These are phyloP conservation scores for Phytopythium boreale DNA, from an alignment of 352 stramenopile genomes.

Conservation along the genomic window DNA sequence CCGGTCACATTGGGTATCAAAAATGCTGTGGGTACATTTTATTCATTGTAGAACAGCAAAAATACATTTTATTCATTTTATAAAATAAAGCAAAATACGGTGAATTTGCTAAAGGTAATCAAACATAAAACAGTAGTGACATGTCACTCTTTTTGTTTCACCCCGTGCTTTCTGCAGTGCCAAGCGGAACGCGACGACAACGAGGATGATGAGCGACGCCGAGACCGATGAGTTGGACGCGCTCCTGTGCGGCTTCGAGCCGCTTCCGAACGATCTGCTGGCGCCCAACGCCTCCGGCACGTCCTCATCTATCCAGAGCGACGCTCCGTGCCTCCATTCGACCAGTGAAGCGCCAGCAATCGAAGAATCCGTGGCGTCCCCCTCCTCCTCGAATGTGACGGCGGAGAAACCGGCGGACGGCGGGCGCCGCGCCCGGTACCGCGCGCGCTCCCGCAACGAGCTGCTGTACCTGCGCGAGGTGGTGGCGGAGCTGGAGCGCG, in stretches of 20 bases:
- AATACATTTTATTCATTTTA: too few relatives aligned
- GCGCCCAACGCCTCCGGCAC: background rate
- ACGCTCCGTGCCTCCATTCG: background rate
- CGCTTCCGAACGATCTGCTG: background rate
- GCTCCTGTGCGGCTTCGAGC: constrained; percentile 7
- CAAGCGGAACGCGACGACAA: background rate
- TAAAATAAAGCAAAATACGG: too few relatives aligned
- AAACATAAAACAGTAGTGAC: background rate
- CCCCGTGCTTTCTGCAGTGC: background rate
- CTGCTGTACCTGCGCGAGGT: constrained; percentile 8
- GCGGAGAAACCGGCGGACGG: background rate
- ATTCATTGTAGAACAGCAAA: too few relatives aligned
- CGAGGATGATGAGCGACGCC: too few relatives aligned
- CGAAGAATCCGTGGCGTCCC: background rate
- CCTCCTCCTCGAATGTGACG: background rate
- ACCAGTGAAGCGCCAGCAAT: background rate
- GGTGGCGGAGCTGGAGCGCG: background rate
- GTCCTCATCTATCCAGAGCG: background rate
- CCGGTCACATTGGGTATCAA: too few relatives aligned
- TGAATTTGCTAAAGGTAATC: too few relatives aligned
- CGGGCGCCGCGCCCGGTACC: constrained; percentile 5
- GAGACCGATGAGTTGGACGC: background rate
- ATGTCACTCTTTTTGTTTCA: background rate
- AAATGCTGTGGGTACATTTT: too few relatives aligned
- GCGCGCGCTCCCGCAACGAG: constrained; percentile 4